These are phyloP conservation scores for Wallacemonas sp. DNA, from an alignment of 208 protist genomes.

Conservation along the genomic window DNA sequence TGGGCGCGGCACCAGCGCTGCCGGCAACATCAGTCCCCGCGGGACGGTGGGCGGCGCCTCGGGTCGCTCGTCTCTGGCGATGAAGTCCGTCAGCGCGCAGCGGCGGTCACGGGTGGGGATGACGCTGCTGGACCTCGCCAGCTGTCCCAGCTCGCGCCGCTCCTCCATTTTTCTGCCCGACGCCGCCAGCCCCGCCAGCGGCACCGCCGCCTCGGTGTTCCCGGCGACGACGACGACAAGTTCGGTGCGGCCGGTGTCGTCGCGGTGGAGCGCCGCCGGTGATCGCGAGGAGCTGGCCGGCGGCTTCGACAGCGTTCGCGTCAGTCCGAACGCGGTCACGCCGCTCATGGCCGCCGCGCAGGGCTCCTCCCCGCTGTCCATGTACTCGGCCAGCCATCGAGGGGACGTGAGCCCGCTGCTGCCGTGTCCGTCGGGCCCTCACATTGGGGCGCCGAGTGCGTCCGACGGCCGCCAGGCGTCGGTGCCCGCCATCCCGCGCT, in stretches of 20 bases:
- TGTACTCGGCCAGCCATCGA: neutral
- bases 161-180: constrained; percentile 14
- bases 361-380: neutral
- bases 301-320: neutral
- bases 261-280: constrained; percentile 6
- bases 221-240: neutral
- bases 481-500: constrained; percentile 26
- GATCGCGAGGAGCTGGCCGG: neutral
- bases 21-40: constrained; percentile 4
- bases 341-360: neutral
- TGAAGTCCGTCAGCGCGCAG: constrained; percentile 21
- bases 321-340: neutral
- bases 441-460: neutral
- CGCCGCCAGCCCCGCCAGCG: neutral
- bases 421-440: neutral
- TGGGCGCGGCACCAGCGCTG: neutral
- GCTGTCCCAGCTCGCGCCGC: constrained; percentile 13
- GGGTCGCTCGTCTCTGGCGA: constrained; percentile 3
- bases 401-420: neutral
- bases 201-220: neutral
- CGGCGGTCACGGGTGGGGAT: constrained; percentile 7
- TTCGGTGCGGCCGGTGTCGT: neutral
- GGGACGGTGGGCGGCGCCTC: neutral
- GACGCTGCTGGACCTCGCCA: constrained; percentile 17
- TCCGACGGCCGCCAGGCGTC: neutral